Evolutionary conservation across 2,329 filamentous ascomycete genomes (phyloP), one percentile per base, ranked within the genome.

Genomic region (Penicillium sp.): DNA sequence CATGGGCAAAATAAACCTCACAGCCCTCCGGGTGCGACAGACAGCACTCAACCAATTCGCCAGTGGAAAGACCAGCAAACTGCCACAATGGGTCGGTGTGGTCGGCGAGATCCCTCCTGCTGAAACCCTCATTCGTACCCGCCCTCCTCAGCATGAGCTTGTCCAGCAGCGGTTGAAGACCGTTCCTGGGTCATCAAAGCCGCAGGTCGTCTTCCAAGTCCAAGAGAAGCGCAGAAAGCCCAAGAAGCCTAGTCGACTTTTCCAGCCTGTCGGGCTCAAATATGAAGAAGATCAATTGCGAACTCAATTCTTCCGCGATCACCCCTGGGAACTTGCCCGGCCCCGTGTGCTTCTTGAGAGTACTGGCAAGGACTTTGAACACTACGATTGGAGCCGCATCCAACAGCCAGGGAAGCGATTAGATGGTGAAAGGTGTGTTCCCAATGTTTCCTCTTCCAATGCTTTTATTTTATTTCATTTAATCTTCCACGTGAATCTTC

Each of bases 291-390:
- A 99, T 75, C 76, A 78, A 58, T 80, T 99, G 68, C 87, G 94
- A 61, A 81, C 77, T 64, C 85, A 87, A 29, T 99, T 97, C 78
- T 99, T 90, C 79, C 85, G 82, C 69, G 93, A 99, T 74, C 94
- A 99, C 72, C 94, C 94, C 5, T 99, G 94, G 94, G 94, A 99
- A 76, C 79, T 99, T 69, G 94, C 94, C 18, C 83, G 93, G 60
- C 94, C 94, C 53, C 83, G 90, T 64, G 81, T 96, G 56, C 80
- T 99, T 45, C 78, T 97, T 10, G 94, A 99, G 76, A 80, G 86
- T 64, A 89, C 93, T 68, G 94, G 94, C 51, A 89, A 88, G 70
- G 93, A 99, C 69, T 80, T 85, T 50, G 84, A 88, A 72, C 80
- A 77, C 53, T 86, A 85, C 67, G 85, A 97, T 74, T 97, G 93